Percentiles rank a stretch among this genome's conserved stretches.
Conservation (phyloP, 176 grass and related monocot species). For the Eragrostis nindensis region DNA sequence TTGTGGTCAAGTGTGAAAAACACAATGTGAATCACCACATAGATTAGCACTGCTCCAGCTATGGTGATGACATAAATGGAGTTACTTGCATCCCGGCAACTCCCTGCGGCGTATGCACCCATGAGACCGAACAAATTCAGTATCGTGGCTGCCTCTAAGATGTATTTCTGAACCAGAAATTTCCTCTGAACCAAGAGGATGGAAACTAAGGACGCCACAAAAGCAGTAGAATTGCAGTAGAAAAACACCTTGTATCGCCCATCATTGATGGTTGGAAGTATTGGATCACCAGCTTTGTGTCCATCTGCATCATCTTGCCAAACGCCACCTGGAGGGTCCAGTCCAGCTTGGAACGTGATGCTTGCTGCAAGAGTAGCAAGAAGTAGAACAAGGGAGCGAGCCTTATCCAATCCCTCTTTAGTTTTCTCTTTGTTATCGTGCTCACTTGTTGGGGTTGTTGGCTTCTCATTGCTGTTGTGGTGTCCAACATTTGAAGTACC, state of each 20-base stretch:
- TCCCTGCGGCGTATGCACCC: conserved; percentile 44
- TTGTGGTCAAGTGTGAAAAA: conserved; percentile 40
- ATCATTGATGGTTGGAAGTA: conserved; percentile 23
- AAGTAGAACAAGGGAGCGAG: conserved; percentile 35
- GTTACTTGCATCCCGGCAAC: conserved; percentile 10
- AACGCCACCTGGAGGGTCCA: conserved; percentile 55
- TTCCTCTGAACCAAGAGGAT: conserved; percentile 48
- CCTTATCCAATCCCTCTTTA: too few relatives aligned
- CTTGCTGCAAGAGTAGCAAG: conserved; percentile 53
- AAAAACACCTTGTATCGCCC: conserved; percentile 45
- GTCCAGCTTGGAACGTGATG: conserved; percentile 52
- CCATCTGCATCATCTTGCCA: conserved; percentile 24
- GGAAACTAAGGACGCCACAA: conserved; percentile 48
- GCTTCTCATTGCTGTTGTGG: too few relatives aligned
- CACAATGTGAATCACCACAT: conserved; percentile 46
- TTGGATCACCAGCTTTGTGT: conserved; percentile 9
- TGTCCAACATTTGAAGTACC: too few relatives aligned
- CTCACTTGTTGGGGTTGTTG: too few relatives aligned
- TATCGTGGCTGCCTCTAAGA: conserved; percentile 45
- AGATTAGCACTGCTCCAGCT: conserved; percentile 24
- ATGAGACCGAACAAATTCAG: conserved; percentile 49
- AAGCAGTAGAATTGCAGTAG: conserved; percentile 50
- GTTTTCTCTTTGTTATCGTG: too few relatives aligned
- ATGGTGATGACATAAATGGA: conserved; percentile 47
- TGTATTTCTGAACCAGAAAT: conserved; percentile 2